Evolutionary conservation across 2,329 filamentous ascomycete genomes (phyloP), one percentile per base, ranked within the genome.

Genomic region (Penicillium sp.): DNA sequence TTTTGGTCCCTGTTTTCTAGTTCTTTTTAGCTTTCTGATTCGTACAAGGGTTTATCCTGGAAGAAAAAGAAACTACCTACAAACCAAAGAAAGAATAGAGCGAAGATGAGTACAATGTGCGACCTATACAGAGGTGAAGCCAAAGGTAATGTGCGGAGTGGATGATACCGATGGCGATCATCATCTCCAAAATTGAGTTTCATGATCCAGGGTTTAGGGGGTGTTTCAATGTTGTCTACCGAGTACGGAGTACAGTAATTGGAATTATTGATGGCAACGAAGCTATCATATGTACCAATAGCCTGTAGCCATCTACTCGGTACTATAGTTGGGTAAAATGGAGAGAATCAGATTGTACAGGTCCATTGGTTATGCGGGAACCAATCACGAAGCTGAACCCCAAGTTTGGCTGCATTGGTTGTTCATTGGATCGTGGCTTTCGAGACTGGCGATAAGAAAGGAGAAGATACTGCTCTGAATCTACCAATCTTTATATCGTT

Each of bases 141-240:
- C n/a, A 13, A 24, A 27, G 6, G 22, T 39, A 16, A 22, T 51
- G 46, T 49, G 39, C 56, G 56, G 51, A 61, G 52, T 64, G 62
- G 52, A 66, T 63, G 64, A 65, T 63, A 57, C 56, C 21, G n/a
- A 55, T 43, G 57, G 50, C 46, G 64, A 63, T 66, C 63, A 66
- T 66, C 58, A 65, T 52, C 56, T 60, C 31, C 43, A 29, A 51
- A 55, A 52, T 37, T 51, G 31, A 46, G 46, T 56, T 52, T 52
- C 24, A 22, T 22, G 47, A 54, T 48, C 61, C 58, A 60, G 39
- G 59, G 58, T 51, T 60, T 45, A 7, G 22, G 19, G 26, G 22
- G 7, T 6, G 31, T 14, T 33, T 14, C 31, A 33, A 7, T 33
- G 31, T 16, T 33, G 31, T 14, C 14, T 33, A 8, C 26, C 7